Base-by-base conservation (phyloP, 2,329 filamentous ascomycete species). In the Teratosphaeria destructans region DNA sequence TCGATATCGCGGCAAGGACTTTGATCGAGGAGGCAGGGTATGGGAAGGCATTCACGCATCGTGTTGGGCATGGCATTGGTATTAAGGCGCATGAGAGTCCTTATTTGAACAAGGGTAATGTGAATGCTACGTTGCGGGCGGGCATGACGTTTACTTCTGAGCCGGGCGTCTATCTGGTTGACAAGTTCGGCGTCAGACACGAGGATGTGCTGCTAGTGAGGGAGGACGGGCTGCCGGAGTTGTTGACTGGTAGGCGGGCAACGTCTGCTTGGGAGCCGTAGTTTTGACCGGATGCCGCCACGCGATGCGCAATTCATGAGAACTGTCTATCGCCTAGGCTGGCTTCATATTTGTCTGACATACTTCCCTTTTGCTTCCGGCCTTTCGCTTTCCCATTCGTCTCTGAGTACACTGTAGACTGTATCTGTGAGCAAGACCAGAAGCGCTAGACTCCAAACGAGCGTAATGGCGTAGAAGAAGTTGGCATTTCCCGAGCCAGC, bases 381-480 rank as follows among this genome's bases (percentile, higher is more conserved):
- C 64, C 93, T 79, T 70, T 96, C 90, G 5, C 90, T 83, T 73
- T 99, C 94, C 86, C 91, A 91, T 74, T 99, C 94, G 68, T 99
- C 94, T 61, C 94, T 80, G 62, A 99, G 77, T 5, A 92, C 85
- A 0, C 94, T 91, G 75, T 95, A 97, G 2, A 96, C 80, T 57
- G 90, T 81, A 72, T 99, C 94, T 11, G 89, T 90, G 6, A 97
- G 83, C 34, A 99, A 77, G 63, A 99, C 80, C 43, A 91, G 92
- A 66, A 95, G 81, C 0, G 90, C 94, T 27, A 99, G 74, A 71
- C 90, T 95, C 94, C 94, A 99, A 0, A 99, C 94, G n/a, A 99
- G 78, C 0, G 94, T 99, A 68, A 99, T 97, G 65, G 94, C 94
- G 72, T 99, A 99, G 77, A 99, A 99, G 77, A 99, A 99, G 73